A percentile compares a stretch with the other conserved stretches of the same genome.
These are phyloP conservation scores for Candida michaelii DNA, from an alignment of 805 yeast species.

Conservation along the genomic window DNA sequence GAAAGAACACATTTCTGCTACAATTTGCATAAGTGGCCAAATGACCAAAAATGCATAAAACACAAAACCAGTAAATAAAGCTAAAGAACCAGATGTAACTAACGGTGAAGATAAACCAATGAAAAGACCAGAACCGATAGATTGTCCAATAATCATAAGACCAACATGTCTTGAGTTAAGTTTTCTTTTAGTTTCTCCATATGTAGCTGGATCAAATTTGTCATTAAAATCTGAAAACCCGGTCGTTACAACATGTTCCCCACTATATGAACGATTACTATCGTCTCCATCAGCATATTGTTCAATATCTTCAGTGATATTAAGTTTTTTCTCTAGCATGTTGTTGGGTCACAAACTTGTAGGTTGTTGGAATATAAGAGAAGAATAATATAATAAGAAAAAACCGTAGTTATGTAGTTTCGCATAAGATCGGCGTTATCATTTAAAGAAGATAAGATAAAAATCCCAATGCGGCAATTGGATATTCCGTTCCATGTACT, in stretches of 20 bases:
- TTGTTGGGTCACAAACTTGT: no score
- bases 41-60: slow-evolving; percentile 29
- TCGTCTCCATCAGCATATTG: slow-evolving; percentile 8
- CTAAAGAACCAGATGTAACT: slow-evolving; percentile 31
- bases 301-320: slow-evolving; percentile 13
- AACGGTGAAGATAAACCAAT: slow-evolving; percentile 33
- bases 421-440: no score
- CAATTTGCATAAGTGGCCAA: slow-evolving; percentile 38
- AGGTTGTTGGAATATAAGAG: no score
- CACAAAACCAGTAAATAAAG: slow-evolving; percentile 33
- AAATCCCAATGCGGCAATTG: no score
- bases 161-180: slow-evolving; percentile 32
- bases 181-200: slow-evolving; percentile 31
- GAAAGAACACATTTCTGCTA: slow-evolving; percentile 38
- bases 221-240: slow-evolving; percentile 23
- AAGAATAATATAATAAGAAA: no score
- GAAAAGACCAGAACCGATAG: slow-evolving; percentile 37
- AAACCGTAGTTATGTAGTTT: no score
- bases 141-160: slow-evolving; percentile 35
- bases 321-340: slow-evolving; percentile 1
- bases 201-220: slow-evolving; percentile 24
- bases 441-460: no score
- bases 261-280: neutral
- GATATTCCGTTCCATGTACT: no score
- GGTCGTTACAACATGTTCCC: neutral